phyloP scores from a whole-genome alignment of 306 rosid species.

The Corylus heterophylla region DNA sequence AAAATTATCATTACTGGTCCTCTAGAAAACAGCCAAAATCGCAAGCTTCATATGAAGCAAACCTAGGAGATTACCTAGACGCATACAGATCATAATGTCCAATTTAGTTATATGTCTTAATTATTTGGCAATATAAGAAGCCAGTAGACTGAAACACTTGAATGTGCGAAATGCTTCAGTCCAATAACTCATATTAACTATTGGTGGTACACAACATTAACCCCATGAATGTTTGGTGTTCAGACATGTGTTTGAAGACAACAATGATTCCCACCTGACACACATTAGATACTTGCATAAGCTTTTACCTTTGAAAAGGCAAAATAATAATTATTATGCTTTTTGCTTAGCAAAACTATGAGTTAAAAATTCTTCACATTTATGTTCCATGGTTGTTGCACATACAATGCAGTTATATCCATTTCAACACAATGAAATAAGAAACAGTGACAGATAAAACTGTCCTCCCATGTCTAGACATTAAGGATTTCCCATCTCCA shows the following conservation, averaged over 20 bases:
- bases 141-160: neutral
- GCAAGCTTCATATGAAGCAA: neutral
- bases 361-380: neutral
- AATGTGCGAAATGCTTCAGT: neutral
- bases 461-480: neutral
- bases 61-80: neutral
- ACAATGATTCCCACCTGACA: neutral
- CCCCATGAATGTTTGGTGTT: neutral
- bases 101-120: neutral
- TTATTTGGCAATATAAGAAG: neutral
- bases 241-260: neutral
- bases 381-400: neutral
- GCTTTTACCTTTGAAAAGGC: neutral
- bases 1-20: neutral
- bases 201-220: neutral
- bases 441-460: neutral
- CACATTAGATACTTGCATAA: neutral
- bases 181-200: neutral
- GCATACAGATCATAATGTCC: neutral
- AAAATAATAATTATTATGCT: neutral
- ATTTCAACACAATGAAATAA: neutral
- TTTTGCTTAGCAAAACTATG: neutral
- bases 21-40: neutral
- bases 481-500: neutral
- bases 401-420: neutral